Evolutionary conservation across 1,284 basidiomycete genomes (phyloP), one percentile per base, ranked within the genome.

Genomic region (Lignosus rhinocerotis): DNA sequence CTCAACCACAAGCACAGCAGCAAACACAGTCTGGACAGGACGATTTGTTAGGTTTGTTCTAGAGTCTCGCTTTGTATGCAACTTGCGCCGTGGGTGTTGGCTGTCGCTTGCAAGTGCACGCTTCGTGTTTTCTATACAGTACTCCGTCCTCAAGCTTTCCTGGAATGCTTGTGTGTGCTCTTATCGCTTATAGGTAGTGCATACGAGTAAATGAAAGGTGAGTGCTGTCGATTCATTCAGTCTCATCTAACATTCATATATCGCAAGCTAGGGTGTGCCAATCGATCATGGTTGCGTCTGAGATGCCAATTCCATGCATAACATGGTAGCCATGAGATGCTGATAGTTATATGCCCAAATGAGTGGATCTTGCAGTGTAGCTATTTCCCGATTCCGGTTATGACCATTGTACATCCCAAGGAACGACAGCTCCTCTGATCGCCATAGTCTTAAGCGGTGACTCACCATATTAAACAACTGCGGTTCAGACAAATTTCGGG

Each of bases 11-110:
- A n/a, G 54, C 62, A 39, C 68, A 67, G 60, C 66, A 59, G 54
- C 70, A 69, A 59, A 71, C 73, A 44, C 74, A 58, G 52, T 53
- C 52, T 4, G 57, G 76, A 38, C 75, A 81, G 69, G 80, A 82
- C 31, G 81, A 82, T 62, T 64, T 80, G 67, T 69, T 82, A 60
- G 80, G 80, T 34, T 67, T 82, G 62, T 82, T 82, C 58, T 82
- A 71, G 68, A 51, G 12, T 1, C 10, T 6, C 32, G 36, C 11
- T 51, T 50, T 21, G 49, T 42, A 17, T 12, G 11, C 8, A 3
- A 2, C 12, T 42, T 19, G 19, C n/a, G n/a, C 43, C 47, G 38
- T 39, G 55, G 48, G 53, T 39, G 21, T 41, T 4, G 25, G 48
- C 16, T 44, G 31, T 51, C 42, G 41, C 42, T 44, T 11, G 59